Conservation (phyloP, 306 rosid species). For the Ochetophila trinervis region DNA sequence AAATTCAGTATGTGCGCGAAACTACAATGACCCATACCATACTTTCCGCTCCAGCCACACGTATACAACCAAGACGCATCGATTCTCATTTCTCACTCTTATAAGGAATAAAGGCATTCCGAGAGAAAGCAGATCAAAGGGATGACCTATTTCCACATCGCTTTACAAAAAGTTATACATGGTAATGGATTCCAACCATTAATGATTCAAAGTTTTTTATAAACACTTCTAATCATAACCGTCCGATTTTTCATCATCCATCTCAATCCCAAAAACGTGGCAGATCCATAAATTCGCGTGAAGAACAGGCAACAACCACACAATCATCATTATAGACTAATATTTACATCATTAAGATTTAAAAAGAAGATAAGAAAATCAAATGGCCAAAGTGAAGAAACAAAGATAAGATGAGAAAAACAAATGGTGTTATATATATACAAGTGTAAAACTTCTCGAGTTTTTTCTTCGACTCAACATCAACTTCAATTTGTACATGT, state of each 20-base stretch:
- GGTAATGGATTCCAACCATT: too few relatives aligned
- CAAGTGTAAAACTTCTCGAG: constrained; percentile 1
- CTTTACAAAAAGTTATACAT: background rate
- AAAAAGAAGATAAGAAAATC: background rate
- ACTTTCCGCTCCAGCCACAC: background rate
- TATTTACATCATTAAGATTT: background rate
- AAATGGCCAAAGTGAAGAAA: too few relatives aligned
- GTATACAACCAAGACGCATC: background rate
- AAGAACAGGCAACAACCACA: background rate
- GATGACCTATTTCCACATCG: background rate
- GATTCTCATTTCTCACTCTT: background rate
- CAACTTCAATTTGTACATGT: constrained; percentile 50
- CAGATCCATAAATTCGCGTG: background rate
- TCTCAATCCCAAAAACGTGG: background rate
- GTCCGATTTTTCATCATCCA: background rate
- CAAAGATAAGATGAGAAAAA: background rate
- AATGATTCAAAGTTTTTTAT: too few relatives aligned
- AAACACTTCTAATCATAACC: background rate
- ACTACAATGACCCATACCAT: too few relatives aligned
- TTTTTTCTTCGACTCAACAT: constrained; percentile 21
- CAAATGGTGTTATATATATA: constrained; percentile 5
- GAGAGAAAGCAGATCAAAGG: background rate
- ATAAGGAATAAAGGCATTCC: constrained; percentile 1
- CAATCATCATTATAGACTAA: background rate
- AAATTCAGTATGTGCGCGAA: too few relatives aligned